Conservation (phyloP, 129 eudicot genomes). For the Artemisia argyi region DNA sequence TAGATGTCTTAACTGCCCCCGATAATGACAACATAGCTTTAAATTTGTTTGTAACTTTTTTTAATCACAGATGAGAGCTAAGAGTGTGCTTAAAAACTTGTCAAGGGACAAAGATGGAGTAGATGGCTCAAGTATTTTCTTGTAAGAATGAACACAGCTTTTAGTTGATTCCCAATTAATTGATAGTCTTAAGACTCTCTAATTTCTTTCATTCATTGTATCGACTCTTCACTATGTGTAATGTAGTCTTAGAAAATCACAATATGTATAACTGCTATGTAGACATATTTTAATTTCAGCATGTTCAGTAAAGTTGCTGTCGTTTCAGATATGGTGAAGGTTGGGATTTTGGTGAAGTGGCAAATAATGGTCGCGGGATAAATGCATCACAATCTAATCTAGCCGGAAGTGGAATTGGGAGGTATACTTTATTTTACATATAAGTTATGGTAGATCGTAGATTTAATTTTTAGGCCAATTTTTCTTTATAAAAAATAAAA, state of each 20-base stretch:
- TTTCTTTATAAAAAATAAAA: too few species aligned
- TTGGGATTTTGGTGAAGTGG: conserved; percentile 99
- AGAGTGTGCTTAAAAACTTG: conserved; percentile 50
- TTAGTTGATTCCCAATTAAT: conserved; percentile 14
- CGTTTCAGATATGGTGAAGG: conserved; percentile 92
- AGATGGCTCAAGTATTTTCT: conserved; percentile 80
- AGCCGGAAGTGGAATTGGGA: conserved; percentile 88
- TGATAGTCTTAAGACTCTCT: background rate
- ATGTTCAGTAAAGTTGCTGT: conserved; percentile 1
- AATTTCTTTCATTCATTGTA: background rate
- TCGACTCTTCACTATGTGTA: background rate
- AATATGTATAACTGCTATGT: background rate
- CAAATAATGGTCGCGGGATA: conserved; percentile 82
- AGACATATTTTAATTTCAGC: background rate
- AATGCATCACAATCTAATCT: conserved; percentile 91
- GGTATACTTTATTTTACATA: conserved; percentile 36
- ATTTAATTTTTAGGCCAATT: too few species aligned
- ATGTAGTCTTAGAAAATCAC: background rate
- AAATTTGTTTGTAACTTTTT: background rate
- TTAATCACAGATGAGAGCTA: conserved; percentile 67
- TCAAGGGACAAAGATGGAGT: conserved; percentile 57
- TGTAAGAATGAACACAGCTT: conserved; percentile 48
- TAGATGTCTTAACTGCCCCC: background rate
- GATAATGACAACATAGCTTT: background rate
- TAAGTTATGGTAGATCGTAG: too few species aligned